These are phyloP conservation scores for Cladophialophora chaetospira DNA, from an alignment of 2,329 filamentous ascomycete species.

Conservation along the genomic window DNA sequence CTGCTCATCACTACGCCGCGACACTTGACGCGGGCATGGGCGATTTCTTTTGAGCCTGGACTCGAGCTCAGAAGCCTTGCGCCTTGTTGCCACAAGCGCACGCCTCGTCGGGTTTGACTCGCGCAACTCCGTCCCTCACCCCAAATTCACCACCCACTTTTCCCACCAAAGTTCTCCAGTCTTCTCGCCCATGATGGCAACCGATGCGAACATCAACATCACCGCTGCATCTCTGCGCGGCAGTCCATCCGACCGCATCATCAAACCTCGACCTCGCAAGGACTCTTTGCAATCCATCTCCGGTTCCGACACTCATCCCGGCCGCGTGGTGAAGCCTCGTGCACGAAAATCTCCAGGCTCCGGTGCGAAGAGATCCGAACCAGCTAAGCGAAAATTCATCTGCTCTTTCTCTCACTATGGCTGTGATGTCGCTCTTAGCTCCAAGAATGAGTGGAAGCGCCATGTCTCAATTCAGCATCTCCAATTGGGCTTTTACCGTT, in stretches of 20 bases:
- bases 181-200: constrained; percentile 23
- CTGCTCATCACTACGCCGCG: neutral
- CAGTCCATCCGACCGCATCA: constrained; percentile 31
- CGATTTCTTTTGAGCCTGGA: constrained; percentile 8
- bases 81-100: constrained; percentile 13
- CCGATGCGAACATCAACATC: constrained; percentile 28
- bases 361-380: constrained; percentile 34
- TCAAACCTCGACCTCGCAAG: constrained; percentile 32
- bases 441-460: constrained; percentile 95
- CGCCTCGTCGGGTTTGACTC: constrained; percentile 16
- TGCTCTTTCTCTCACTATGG: constrained; percentile 81
- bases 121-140: constrained; percentile 26
- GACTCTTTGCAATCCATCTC: constrained; percentile 33
- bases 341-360: constrained; percentile 34
- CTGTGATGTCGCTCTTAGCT: constrained; percentile 70
- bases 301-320: constrained; percentile 30
- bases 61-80: constrained; percentile 23
- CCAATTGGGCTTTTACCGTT: constrained; percentile 73
- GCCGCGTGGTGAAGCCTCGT: constrained; percentile 34
- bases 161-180: constrained; percentile 6
- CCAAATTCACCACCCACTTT: constrained; percentile 8
- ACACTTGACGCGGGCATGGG: constrained; percentile 13
- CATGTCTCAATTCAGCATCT: constrained; percentile 83
- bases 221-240: constrained; percentile 29
- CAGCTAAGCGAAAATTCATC: constrained; percentile 57